Conservation (phyloP, 352 stramenopile genomes). For the Pythium monospermum region DNA sequence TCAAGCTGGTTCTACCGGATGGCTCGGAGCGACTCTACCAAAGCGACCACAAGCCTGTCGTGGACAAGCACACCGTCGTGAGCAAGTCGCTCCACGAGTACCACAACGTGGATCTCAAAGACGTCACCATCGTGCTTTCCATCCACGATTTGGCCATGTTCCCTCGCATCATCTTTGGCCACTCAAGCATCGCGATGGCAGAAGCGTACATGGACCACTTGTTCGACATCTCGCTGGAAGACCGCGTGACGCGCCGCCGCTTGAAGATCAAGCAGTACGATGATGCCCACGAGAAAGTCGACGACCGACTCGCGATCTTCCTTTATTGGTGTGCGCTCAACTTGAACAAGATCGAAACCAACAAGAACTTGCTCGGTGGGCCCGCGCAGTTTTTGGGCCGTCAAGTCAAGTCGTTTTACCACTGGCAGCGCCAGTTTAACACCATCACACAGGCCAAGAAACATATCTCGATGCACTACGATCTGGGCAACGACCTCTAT, state of each 20-base stretch:
- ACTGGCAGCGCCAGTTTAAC: constrained; percentile 26
- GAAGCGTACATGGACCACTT: constrained; percentile 23
- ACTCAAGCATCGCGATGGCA: constrained; percentile 26
- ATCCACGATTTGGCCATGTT: constrained; percentile 24
- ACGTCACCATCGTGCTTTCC: constrained; percentile 14
- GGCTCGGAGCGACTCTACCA: constrained; percentile 17
- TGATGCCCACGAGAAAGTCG: constrained; percentile 5
- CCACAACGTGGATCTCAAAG: constrained; percentile 19
- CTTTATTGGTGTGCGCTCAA: constrained; percentile 26
- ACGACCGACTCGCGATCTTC: constrained; percentile 21
- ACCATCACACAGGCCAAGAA: constrained; percentile 25
- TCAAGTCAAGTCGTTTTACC: constrained; percentile 23
- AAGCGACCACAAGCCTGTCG: not conserved
- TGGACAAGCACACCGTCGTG: constrained; percentile 15
- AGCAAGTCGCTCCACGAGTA: constrained; percentile 25
- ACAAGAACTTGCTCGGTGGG: constrained; percentile 23
- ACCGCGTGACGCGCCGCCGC: constrained; percentile 11
- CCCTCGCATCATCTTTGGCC: constrained; percentile 20
- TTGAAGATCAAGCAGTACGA: constrained; percentile 12
- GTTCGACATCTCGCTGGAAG: constrained; percentile 21
- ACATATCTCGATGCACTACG: constrained; percentile 31
- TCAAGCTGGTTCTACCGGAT: constrained; percentile 16
- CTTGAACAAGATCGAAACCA: constrained; percentile 22
- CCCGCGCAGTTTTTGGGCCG: constrained; percentile 16
- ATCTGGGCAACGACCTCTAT: constrained; percentile 29